Evolutionary conservation across 2,329 filamentous ascomycete species (phyloP).

Genomic region (Talaromyces rugulosus): DNA sequence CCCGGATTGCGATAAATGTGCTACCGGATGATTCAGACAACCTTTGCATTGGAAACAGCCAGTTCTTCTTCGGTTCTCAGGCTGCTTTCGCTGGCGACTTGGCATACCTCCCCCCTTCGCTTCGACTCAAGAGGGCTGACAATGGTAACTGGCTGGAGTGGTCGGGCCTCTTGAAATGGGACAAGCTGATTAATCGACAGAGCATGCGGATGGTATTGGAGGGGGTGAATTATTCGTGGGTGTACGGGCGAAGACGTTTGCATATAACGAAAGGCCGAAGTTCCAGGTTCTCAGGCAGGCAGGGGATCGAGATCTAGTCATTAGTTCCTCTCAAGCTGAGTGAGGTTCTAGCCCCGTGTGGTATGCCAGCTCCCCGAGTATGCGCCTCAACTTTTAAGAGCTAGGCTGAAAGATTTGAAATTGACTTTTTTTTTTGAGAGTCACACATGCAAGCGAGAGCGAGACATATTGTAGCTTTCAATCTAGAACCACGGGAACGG

Average conservation of each 20-base stretch:
- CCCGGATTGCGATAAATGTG: neutral
- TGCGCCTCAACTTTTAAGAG: neutral
- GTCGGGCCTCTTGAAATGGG: neutral
- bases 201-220: neutral
- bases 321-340: neutral
- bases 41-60: conserved; percentile 26
- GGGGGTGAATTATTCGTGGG: neutral
- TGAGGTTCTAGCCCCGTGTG: neutral
- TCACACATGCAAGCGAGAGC: neutral
- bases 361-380: neutral
- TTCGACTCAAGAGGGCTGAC: neutral
- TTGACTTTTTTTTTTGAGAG: neutral
- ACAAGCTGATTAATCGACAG: neutral
- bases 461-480: neutral
- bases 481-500: neutral
- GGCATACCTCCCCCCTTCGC: conserved; percentile 9
- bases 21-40: neutral
- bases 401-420: neutral
- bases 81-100: conserved; percentile 13
- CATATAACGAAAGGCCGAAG: neutral
- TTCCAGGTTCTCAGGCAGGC: neutral
- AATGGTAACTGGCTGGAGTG: neutral
- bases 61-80: conserved; percentile 21
- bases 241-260: neutral
- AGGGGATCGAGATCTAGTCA: neutral